Evolutionary conservation across 306 rosid species (phyloP).

Genomic region (Malus asiatica): DNA sequence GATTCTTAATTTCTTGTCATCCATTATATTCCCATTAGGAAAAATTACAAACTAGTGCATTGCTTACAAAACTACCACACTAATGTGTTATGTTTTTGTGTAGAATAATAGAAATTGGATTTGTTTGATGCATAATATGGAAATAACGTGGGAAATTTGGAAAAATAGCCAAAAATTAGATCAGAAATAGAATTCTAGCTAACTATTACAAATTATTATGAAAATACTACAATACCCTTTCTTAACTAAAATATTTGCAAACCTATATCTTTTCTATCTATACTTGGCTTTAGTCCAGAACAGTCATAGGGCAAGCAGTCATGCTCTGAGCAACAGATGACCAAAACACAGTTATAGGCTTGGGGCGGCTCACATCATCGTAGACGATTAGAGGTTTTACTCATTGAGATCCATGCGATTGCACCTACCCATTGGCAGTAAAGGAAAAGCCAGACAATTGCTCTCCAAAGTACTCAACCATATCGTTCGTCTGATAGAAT

Average conservation of each 20-base stretch:
- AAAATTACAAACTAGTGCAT: not conserved
- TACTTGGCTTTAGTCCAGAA: too few relatives aligned
- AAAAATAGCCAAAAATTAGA: too few relatives aligned
- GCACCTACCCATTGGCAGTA: slow-evolving; percentile 87
- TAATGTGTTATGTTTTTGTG: not conserved
- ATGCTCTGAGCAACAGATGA: slow-evolving; percentile 38
- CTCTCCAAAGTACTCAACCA: slow-evolving; percentile 94
- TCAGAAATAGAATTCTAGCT: not conserved
- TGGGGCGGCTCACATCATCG: slow-evolving; percentile 94
- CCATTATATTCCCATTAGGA: not conserved
- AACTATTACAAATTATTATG: too few relatives aligned
- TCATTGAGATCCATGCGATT: slow-evolving; percentile 86
- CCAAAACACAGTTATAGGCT: slow-evolving; percentile 66
- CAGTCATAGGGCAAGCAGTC: slow-evolving; percentile 58
- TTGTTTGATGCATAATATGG: not conserved
- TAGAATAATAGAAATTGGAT: too few relatives aligned
- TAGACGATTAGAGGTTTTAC: slow-evolving; percentile 95
- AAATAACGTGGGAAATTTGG: too few relatives aligned
- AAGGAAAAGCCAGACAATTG: slow-evolving; percentile 80
- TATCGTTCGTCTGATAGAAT: slow-evolving; percentile 64
- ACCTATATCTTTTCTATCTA: too few relatives aligned
- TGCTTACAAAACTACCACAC: not conserved
- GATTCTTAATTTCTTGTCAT: not conserved
- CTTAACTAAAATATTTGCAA: too few relatives aligned
- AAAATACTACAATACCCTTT: too few relatives aligned